These are phyloP conservation scores for Fragaria iinumae DNA, from an alignment of 306 rosid species.

Conservation along the genomic window DNA sequence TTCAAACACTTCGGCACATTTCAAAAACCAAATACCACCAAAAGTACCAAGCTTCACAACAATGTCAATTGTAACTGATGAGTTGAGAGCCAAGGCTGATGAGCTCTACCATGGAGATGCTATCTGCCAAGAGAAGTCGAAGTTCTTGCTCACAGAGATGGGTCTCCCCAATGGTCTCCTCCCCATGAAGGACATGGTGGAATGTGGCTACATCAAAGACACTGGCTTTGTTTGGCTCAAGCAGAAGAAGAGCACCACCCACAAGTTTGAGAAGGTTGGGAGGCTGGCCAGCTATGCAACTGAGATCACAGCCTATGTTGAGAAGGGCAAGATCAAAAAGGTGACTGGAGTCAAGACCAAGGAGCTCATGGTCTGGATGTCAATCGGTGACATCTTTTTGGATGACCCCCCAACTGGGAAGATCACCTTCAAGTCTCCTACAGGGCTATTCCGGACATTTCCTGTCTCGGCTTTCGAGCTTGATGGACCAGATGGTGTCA, in stretches of 20 bases:
- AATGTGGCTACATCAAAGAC: slow-evolving; percentile 66
- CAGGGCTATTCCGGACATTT: slow-evolving; percentile 60
- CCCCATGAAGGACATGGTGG: slow-evolving; percentile 70
- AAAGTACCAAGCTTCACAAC: neutral
- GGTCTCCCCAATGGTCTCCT: slow-evolving; percentile 68
- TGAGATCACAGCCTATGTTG: slow-evolving; percentile 68
- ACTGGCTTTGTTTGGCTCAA: slow-evolving; percentile 86
- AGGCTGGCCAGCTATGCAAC: slow-evolving; percentile 56
- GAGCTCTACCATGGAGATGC: slow-evolving; percentile 69
- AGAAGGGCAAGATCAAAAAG: slow-evolving; percentile 61
- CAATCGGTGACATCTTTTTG: slow-evolving; percentile 56
- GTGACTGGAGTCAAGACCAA: slow-evolving; percentile 79
- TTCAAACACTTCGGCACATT: neutral
- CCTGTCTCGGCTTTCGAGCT: slow-evolving; percentile 59
- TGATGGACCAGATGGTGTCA: slow-evolving; percentile 30
- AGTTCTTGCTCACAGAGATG: slow-evolving; percentile 51
- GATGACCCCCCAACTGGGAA: slow-evolving; percentile 75
- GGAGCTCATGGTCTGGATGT: slow-evolving; percentile 81
- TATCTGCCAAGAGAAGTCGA: slow-evolving; percentile 58
- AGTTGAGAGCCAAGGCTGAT: slow-evolving; percentile 49
- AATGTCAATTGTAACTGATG: slow-evolving; percentile 59
- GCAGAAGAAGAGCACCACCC: slow-evolving; percentile 58
- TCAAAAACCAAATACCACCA: neutral
- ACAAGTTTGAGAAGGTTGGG: slow-evolving; percentile 79
- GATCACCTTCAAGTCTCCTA: slow-evolving; percentile 61